A percentile compares a stretch with the other conserved stretches of the same genome.
Conservation (phyloP, 1,284 basidiomycete species). For the Malassezia japonica region DNA sequence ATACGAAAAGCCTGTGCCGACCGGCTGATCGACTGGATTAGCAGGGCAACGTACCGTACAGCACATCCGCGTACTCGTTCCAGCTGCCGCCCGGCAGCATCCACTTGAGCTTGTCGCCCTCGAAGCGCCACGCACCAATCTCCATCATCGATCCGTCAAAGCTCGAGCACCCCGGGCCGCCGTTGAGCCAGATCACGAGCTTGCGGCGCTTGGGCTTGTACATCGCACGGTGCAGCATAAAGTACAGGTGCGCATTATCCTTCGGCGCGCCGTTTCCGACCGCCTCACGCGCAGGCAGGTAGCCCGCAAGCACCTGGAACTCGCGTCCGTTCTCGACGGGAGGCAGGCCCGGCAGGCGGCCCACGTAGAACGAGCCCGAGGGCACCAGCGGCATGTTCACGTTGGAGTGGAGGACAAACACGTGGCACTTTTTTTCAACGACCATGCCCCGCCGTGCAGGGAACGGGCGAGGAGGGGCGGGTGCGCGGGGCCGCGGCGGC, state of each 20-base stretch:
- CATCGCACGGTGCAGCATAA: constrained; percentile 79
- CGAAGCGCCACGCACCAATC: constrained; percentile 70
- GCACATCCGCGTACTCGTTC: constrained; percentile 96
- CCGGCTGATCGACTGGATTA: constrained; percentile 70
- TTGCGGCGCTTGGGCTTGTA: constrained; percentile 76
- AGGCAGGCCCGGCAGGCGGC: constrained; percentile 8
- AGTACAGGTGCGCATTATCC: constrained; percentile 68
- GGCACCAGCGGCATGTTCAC: not conserved
- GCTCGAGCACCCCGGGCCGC: constrained; percentile 88
- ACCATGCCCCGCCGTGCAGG: constrained; percentile 4
- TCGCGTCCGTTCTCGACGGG: not conserved
- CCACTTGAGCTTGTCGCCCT: constrained; percentile 65
- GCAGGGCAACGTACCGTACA: constrained; percentile 56
- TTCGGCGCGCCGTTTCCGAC: constrained; percentile 12
- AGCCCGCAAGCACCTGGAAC: constrained; percentile 34
- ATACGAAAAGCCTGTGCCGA: constrained; percentile 87
- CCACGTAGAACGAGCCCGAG: constrained; percentile 14
- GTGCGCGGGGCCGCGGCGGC: not conserved
- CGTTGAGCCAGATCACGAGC: constrained; percentile 93
- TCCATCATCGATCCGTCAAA: constrained; percentile 99
- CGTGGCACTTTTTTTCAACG: constrained; percentile 3
- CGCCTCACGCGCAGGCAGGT: constrained; percentile 28
- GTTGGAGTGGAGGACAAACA: not conserved
- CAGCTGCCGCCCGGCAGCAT: constrained; percentile 69
- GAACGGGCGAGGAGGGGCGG: not conserved